phyloP scores from a whole-genome alignment of 75 land plant genomes.

The Chamaecyparis obtusa region DNA sequence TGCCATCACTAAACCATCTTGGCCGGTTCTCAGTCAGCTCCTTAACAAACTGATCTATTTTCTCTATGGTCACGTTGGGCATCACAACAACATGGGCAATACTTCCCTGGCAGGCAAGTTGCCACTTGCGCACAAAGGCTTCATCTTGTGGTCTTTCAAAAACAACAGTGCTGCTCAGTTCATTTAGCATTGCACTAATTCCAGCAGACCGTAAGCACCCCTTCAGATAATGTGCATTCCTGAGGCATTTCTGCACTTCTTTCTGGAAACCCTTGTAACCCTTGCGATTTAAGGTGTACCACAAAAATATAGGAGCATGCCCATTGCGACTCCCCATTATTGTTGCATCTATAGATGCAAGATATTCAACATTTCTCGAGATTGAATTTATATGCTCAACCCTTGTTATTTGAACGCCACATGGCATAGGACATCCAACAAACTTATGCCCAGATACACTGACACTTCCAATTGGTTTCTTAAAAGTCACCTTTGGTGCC shows the following conservation, averaged over 20 bases:
- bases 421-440: constrained; percentile 99
- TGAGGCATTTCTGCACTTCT: constrained; percentile 93
- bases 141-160: constrained; percentile 95
- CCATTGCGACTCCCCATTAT: constrained; percentile 99
- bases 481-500: constrained; percentile 97
- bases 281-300: constrained; percentile 97
- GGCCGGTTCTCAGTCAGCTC: constrained; percentile 66
- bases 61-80: constrained; percentile 91
- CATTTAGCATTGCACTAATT: constrained; percentile 94
- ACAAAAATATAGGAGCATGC: constrained; percentile 95
- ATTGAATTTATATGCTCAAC: constrained; percentile 85
- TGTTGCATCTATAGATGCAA: constrained; percentile 97
- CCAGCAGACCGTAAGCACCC: constrained; percentile 65
- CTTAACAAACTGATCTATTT: constrained; percentile 69
- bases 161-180: constrained; percentile 98
- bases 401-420: constrained; percentile 94
- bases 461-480: constrained; percentile 99
- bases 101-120: constrained; percentile 91
- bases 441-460: constrained; percentile 99
- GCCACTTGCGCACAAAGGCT: constrained; percentile 89
- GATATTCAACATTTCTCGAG: constrained; percentile 90
- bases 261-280: constrained; percentile 95
- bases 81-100: constrained; percentile 98
- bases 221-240: constrained; percentile 93
- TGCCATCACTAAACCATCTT: constrained; percentile 64